Evolutionary conservation across 441 rosid genomes (phyloP), one percentile per base, ranked within the genome.

Genomic region (Arabidopsis hybrid): DNA sequence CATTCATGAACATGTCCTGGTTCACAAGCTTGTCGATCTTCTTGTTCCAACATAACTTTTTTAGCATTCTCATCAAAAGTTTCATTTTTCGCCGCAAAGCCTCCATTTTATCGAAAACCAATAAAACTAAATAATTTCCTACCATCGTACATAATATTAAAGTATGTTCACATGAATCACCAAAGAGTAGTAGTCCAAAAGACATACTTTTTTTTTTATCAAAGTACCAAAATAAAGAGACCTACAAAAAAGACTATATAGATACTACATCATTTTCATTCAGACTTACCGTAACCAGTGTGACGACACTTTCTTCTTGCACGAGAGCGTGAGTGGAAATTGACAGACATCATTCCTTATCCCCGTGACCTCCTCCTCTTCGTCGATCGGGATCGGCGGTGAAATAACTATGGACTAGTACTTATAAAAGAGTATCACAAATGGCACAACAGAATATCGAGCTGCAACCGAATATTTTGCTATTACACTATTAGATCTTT

Each of bases 11-110:
- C 92, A 93, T 89, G 56, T 91, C 95, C 32, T 89, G 93, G 76
- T 92, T 91, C 92, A 92, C 88, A 69, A 88, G 95, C 81, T 79
- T 88, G 87, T 93, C 98, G 57, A 91, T 89, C 77, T 91, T 93
- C 74, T 86, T 86, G 56, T 51, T 7, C 13, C 10, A 3, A 21
- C 3, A 10, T 11, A 18, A 51, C 51, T 21, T 51, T 21, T 51
- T 51, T 51, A 51, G 56, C 7, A 21, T 21, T 51, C 34, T 51
- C 56, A 21, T 1, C 2, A 21, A 10, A 21, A 4, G 5, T 51
- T 51, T 21, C 34, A 21, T 1, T 21, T 11, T 21, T 21, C 7
- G 56, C 7, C 1, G 1, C 56, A 51, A 4, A 32, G 6, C n/a
- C n/a, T 51, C 14, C n/a, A 51, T 21, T 21, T 3, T 21, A 26